Percentiles rank a stretch among this genome's conserved stretches.
phyloP scores from a whole-genome alignment of 2,329 filamentous ascomycete species.

The Fusarium humuli region DNA sequence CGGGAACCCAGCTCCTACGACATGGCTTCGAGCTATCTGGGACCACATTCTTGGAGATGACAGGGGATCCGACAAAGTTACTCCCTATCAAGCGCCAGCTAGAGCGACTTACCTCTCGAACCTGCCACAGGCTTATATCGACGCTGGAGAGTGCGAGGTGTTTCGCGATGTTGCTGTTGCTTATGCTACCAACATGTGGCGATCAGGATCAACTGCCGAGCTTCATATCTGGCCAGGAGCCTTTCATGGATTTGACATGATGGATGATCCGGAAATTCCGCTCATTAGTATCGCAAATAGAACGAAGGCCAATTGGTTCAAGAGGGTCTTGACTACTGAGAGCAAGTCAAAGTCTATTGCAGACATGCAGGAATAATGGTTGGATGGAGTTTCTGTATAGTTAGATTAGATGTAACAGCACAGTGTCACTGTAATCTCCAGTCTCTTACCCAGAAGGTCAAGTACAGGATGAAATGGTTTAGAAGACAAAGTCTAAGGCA shows the following conservation, averaged over 20 bases:
- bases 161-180: conserved; percentile 5
- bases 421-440: background rate
- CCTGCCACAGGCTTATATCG: background rate
- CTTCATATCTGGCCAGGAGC: conserved; percentile 16
- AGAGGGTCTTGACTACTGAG: background rate
- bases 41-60: conserved; percentile 11
- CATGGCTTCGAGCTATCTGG: conserved; percentile 14
- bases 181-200: conserved; percentile 7
- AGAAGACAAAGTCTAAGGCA: no score
- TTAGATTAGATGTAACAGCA: background rate
- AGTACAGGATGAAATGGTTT: no score
- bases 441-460: background rate
- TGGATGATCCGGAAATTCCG: background rate
- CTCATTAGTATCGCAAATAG: conserved; percentile 1
- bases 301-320: conserved; percentile 3
- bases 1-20: conserved; percentile 1
- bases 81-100: background rate
- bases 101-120: background rate
- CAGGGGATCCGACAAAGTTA: background rate
- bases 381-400: no score
- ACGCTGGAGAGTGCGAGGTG: conserved; percentile 8
- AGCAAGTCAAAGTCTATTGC: background rate
- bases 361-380: background rate
- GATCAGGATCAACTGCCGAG: conserved; percentile 3
- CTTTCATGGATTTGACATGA: conserved; percentile 15